Evolutionary conservation across 2,329 filamentous ascomycete genomes (phyloP).

Genomic region (Fusarium xylarioides): DNA sequence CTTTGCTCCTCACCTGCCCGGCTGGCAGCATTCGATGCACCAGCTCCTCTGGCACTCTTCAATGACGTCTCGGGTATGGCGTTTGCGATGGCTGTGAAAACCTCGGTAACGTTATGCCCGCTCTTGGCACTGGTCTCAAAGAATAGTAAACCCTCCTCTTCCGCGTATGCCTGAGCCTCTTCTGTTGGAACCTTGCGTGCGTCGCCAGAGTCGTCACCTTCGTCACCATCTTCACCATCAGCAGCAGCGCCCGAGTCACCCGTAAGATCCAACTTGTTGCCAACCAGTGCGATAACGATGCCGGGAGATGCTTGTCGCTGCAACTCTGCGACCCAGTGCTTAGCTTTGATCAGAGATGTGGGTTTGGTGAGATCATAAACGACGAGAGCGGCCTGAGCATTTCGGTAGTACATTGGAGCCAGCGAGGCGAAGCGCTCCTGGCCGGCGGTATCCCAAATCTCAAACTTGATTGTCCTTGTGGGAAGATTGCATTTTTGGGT

Average conservation of each 20-base stretch:
- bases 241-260: slow-evolving; percentile 61
- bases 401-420: slow-evolving; percentile 99
- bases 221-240: slow-evolving; percentile 60
- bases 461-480: slow-evolving; percentile 89
- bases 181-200: slow-evolving; percentile 89
- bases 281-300: slow-evolving; percentile 95
- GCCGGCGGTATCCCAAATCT: slow-evolving; percentile 98
- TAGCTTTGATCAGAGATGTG: slow-evolving; percentile 93
- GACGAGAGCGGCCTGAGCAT: slow-evolving; percentile 95
- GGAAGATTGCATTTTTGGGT: slow-evolving; percentile 99
- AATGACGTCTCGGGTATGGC: slow-evolving; percentile 96
- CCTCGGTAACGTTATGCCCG: slow-evolving; percentile 90
- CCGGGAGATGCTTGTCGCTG: slow-evolving; percentile 95
- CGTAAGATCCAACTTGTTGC: slow-evolving; percentile 94
- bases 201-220: slow-evolving; percentile 72
- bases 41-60: slow-evolving; percentile 83
- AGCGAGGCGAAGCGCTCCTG: slow-evolving; percentile 97
- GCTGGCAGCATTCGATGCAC: slow-evolving; percentile 69
- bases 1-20: slow-evolving; percentile 73
- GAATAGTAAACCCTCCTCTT: slow-evolving; percentile 93
- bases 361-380: slow-evolving; percentile 99
- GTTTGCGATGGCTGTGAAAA: slow-evolving; percentile 98
- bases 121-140: slow-evolving; percentile 99
- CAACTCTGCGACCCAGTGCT: slow-evolving; percentile 98
- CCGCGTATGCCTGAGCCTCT: slow-evolving; percentile 91